Base-by-base conservation (phyloP, 2,329 filamentous ascomycete genomes). In the Pyrenochaeta sp. region DNA sequence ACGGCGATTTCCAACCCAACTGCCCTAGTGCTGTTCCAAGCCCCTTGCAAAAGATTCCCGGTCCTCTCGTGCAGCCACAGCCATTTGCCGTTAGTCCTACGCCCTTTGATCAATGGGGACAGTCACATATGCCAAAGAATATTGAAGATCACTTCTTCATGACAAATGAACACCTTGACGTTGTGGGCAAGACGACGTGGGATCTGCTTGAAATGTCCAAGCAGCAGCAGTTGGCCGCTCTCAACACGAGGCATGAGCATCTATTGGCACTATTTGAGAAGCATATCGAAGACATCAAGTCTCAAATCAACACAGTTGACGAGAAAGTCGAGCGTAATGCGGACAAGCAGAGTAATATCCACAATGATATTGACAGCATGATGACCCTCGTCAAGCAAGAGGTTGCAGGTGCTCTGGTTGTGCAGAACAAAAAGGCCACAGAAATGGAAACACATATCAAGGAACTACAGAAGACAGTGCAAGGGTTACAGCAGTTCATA, bases 141-240 rank as follows among this genome's bases (percentile, higher is more conserved):
- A 59, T 66, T 14, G 60, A 65, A 4, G 67, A 69, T n/a, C 71
- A 74, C 49, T 75, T 76, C 59, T 68, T 59, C 54, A 72, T 73
- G 64, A 66, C 65, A 7, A 73, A 75, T 43, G 65, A 71, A 43
- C 74, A 76, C 56, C 66, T 76, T 17, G 73, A 75, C 32, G 63
- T 71, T 6, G 57, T 71, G 1, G 69, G 61, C 31, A 64, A 68
- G 36, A 69, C 62, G 6, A 60, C 64, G 0, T 70, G 66, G 49
- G 70, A 73, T 41, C 46, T 58, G 30, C 49, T 73, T 3, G 55
- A 60, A 12, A 45, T 47, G 21, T 46, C 56, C 35, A 60, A 51
- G 29, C 54, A 61, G 44, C 46, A 66, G 11, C 53, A 59, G 17
- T 52, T 49, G 29, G 49, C 21, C 18, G 31, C 37, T 20, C 45